Evolutionary conservation across 805 yeast genomes (phyloP).

Genomic region (Wickerhamiella dianesei): DNA sequence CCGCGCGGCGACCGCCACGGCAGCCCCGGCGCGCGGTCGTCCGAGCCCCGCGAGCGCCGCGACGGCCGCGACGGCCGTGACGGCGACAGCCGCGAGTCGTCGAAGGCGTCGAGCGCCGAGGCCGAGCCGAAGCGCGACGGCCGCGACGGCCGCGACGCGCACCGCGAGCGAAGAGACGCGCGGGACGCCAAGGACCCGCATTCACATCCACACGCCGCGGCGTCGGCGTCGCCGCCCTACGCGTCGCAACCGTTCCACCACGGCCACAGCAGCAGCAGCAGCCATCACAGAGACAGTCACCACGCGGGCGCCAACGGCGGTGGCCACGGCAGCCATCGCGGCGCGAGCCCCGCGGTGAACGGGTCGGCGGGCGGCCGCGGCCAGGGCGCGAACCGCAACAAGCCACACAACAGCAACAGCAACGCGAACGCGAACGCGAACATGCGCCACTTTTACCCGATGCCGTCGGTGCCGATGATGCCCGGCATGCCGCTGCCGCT

Average conservation of each 20-base stretch:
- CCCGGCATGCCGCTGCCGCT: constrained; percentile 2
- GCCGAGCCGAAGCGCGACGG: constrained; percentile 7
- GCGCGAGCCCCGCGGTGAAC: background rate
- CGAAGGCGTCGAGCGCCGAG: background rate
- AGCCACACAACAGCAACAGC: constrained; percentile 4
- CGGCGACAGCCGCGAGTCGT: constrained; percentile 4
- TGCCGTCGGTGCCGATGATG: constrained; percentile 6
- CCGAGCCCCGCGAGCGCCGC: constrained; percentile 3
- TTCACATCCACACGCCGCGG: background rate
- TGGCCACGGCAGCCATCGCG: constrained; percentile 5
- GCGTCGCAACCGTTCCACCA: background rate
- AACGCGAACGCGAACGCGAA: constrained; percentile 4
- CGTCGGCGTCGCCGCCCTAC: background rate
- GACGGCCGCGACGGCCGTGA: constrained; percentile 5
- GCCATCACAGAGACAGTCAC: background rate
- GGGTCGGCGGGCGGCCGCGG: constrained; percentile 3
- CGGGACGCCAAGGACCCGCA: constrained; percentile 1
- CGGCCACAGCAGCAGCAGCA: background rate
- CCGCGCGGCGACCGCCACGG: background rate
- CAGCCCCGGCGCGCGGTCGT: constrained; percentile 5
- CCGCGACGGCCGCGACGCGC: constrained; percentile 6
- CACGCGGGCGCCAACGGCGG: background rate
- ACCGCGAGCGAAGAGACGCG: constrained; percentile 10
- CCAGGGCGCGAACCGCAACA: background rate
- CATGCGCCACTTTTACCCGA: constrained; percentile 6